Conservation (phyloP, 208 protist species). For the Wallacemonas sp. region DNA sequence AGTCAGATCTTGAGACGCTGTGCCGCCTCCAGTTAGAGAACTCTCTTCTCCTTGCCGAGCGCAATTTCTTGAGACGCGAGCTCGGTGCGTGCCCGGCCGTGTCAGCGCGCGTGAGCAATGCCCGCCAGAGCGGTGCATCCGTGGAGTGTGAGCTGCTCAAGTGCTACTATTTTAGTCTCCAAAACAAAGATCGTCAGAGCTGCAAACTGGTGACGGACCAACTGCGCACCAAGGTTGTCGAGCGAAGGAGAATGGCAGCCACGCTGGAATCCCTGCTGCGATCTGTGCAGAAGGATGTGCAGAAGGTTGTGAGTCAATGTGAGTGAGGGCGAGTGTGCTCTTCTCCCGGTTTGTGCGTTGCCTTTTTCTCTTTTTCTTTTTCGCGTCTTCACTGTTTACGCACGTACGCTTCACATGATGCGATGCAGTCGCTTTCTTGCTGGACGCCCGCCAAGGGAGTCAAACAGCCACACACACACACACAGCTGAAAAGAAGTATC, state of each 20-base stretch:
- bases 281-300: conserved; percentile 43
- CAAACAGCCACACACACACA: not conserved
- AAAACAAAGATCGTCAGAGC: conserved; percentile 24
- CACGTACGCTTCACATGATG: not conserved
- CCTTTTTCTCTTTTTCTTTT: conserved; percentile 14
- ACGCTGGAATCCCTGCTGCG: conserved; percentile 42
- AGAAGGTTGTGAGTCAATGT: conserved; percentile 30
- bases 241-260: conserved; percentile 20
- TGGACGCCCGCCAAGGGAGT: no score
- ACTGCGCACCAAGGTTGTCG: conserved; percentile 34
- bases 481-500: conserved; percentile 16
- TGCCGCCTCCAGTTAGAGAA: conserved; percentile 52
- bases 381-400: not conserved
- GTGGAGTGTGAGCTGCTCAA: conserved; percentile 44
- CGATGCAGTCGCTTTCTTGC: no score
- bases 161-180: conserved; percentile 43
- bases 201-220: conserved; percentile 30
- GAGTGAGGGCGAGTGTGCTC: not conserved
- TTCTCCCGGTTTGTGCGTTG: not conserved
- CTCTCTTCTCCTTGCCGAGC: conserved; percentile 40
- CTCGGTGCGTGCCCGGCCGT: conserved; percentile 30
- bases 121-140: conserved; percentile 40
- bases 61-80: conserved; percentile 42
- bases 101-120: conserved; percentile 49
- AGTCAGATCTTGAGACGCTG: conserved; percentile 14